Evolutionary conservation across 805 yeast genomes (phyloP), one percentile per base, ranked within the genome.

Genomic region (Candida koratica): DNA sequence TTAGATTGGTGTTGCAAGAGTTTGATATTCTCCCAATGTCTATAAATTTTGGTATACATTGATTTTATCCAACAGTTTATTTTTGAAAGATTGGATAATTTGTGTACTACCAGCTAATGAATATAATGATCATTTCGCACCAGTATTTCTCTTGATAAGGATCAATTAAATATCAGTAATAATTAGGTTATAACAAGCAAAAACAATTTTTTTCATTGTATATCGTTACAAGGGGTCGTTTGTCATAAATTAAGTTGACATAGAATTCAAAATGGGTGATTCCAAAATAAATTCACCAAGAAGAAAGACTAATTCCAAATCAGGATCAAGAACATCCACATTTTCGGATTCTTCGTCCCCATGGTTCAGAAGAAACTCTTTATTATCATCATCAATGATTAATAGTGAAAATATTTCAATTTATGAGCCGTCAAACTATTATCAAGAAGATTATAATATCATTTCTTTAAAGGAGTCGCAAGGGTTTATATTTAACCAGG

Each of bases 401-500:
- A 65, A 70, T 19, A 64, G 70, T 49, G 86, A 79, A 47, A 66
- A 69, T 35, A 71, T 67, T 39, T 65, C 73, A 18, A 71, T 76
- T 3, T 79, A 79, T 43, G 79, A 78, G 47, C 44, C 65, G 12
- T 50, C 61, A 9, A 55, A 53, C 34, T 67, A 64, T 40, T 56
- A 53, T 25, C 46, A 51, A 25, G 56, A 53, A 17, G 47, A 59
- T 32, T 57, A 53, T 39, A 60, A 51, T 38, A 56, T 64, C 11
- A 64, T 79, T 24, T 67, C 74, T 11, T 58, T 79, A 25, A 67
- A 65, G 16, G 83, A 81, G 48, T 72, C 81, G 20, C 89, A 83
- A 51, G 93, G 93, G 3, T 83, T 82, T 48, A 57, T 74, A 2
- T 83, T 86, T 75, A 82, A 83, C 52, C 89, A 82, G 50, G 89